Conservation (phyloP, 108 stramenopile species). For the Parietichytrium sp. region DNA sequence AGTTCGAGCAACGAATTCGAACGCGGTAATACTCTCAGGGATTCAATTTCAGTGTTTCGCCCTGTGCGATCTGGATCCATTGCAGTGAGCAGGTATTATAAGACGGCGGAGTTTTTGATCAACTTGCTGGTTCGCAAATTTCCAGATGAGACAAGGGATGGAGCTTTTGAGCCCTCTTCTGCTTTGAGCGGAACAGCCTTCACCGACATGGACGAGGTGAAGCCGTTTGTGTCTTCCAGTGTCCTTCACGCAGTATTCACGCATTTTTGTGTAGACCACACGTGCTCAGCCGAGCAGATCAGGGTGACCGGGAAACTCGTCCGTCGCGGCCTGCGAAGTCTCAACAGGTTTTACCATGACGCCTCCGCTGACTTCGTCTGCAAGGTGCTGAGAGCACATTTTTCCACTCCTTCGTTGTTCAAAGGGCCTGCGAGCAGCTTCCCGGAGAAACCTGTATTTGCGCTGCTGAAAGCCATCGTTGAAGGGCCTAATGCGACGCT, state of each 20-base stretch:
- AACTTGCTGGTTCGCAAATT: conserved; percentile 3
- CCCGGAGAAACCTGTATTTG: conserved; percentile 12
- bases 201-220: not conserved
- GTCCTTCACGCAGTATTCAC: conserved; percentile 9
- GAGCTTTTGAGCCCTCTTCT: too few species aligned
- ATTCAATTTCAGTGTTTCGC: not conserved
- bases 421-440: not conserved
- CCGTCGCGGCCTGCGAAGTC: not conserved
- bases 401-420: not conserved
- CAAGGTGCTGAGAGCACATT: not conserved
- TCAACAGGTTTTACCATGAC: not conserved
- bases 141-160: conserved; percentile 3
- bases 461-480: not conserved
- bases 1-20: not conserved
- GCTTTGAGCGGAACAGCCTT: too few species aligned
- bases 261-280: conserved; percentile 35
- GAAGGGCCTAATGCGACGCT: not conserved
- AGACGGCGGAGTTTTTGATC: not conserved
- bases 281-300: conserved; percentile 31
- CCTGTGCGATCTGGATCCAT: not conserved
- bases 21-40: not conserved
- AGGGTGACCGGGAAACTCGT: conserved; percentile 26
- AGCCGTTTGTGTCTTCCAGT: not conserved
- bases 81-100: not conserved
- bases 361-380: not conserved